Evolutionary conservation across 2,329 filamentous ascomycete genomes (phyloP).

Genomic region (Hypoxylon rubiginosum): DNA sequence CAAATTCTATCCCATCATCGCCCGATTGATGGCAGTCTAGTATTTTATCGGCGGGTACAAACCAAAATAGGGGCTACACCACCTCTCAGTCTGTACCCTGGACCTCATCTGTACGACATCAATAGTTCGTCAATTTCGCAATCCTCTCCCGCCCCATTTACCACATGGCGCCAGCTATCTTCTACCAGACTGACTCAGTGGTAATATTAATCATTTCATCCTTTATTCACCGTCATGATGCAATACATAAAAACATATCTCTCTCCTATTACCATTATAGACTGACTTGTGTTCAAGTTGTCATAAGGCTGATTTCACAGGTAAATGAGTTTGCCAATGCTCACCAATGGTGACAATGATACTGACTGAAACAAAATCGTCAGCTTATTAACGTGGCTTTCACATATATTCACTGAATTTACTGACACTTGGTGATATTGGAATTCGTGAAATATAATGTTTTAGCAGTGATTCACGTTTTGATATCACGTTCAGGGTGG

Average conservation of each 20-base stretch:
- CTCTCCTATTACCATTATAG: not conserved
- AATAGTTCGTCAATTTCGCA: constrained; percentile 16
- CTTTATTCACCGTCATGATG: not conserved
- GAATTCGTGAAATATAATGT: too few species aligned
- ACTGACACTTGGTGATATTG: too few species aligned
- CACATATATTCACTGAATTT: not conserved
- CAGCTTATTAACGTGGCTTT: not conserved
- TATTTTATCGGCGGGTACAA: constrained; percentile 9
- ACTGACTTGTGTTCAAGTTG: not conserved
- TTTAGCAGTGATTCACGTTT: too few species aligned
- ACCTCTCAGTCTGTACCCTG: constrained; percentile 7
- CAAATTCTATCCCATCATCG: constrained; percentile 15
- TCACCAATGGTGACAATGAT: not conserved
- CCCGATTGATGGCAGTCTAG: constrained; percentile 3
- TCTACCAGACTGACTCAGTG: constrained; percentile 16
- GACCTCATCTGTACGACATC: constrained; percentile 32
- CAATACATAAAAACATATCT: not conserved
- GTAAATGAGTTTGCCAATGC: too few species aligned
- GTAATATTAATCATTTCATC: constrained; percentile 18
- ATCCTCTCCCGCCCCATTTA: constrained; percentile 21
- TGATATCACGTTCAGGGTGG: too few species aligned
- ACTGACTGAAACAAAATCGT: not conserved
- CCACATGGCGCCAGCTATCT: constrained; percentile 31
- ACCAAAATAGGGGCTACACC: constrained; percentile 6
- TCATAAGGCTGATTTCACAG: not conserved